phyloP scores from a whole-genome alignment of 169 alveolate species.

The Cryptosporidium felis region DNA sequence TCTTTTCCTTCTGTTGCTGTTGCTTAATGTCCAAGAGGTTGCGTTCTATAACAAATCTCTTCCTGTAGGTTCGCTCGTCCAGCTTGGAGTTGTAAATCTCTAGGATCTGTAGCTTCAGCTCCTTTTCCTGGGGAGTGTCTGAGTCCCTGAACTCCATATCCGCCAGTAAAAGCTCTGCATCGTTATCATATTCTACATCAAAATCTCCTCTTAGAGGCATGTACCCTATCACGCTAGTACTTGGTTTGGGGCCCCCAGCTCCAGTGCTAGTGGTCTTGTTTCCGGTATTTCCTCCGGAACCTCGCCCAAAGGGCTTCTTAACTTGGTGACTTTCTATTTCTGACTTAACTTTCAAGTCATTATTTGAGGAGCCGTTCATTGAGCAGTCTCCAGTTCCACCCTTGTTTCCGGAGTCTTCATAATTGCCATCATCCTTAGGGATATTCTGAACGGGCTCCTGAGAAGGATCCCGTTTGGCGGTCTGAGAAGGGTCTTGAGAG shows the following conservation, averaged over 20 bases:
- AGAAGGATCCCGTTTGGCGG: not conserved
- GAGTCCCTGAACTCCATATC: slow-evolving; percentile 94
- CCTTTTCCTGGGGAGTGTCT: slow-evolving; percentile 85
- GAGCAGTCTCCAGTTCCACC: too few species aligned
- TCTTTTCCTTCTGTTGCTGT: slow-evolving; percentile 88
- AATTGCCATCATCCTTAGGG: too few species aligned
- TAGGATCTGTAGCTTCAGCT: slow-evolving; percentile 81
- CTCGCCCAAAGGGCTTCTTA: slow-evolving; percentile 21
- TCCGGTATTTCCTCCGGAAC: slow-evolving; percentile 22
- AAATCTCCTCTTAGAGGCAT: slow-evolving; percentile 97
- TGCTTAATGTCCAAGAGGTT: slow-evolving; percentile 84
- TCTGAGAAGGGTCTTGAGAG: not conserved
- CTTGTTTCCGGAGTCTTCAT: too few species aligned
- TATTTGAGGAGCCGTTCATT: not conserved
- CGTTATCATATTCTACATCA: slow-evolving; percentile 97
- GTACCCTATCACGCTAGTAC: slow-evolving; percentile 61
- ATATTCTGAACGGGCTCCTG: too few species aligned
- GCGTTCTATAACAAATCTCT: slow-evolving; percentile 71
- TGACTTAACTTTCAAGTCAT: not conserved
- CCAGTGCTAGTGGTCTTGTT: slow-evolving; percentile 2
- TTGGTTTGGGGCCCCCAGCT: slow-evolving; percentile 19
- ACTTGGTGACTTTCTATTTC: slow-evolving; percentile 4
- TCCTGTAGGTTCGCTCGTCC: slow-evolving; percentile 89
- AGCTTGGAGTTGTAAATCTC: slow-evolving; percentile 90
- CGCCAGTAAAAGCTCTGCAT: slow-evolving; percentile 95